Percentiles rank a stretch among this genome's conserved stretches.
Evolutionary conservation across 2,329 filamentous ascomycete genomes (phyloP).

Genomic region (Penicillium paneum): DNA sequence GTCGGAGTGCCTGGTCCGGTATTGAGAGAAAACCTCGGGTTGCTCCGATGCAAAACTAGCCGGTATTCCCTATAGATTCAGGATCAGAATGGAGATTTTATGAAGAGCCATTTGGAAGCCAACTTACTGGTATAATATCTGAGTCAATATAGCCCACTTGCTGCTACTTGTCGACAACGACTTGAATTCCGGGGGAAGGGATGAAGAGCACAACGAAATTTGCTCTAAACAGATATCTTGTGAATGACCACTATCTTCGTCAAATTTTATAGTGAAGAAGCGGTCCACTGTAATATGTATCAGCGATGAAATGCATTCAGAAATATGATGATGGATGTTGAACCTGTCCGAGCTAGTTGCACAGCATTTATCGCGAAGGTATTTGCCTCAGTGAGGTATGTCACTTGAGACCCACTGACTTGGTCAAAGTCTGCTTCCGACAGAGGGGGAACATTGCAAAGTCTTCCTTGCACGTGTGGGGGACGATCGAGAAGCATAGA

Average conservation of each 20-base stretch:
- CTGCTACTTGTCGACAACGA: slow-evolving; percentile 7
- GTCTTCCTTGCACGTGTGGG: slow-evolving; percentile 21
- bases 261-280: slow-evolving; percentile 9
- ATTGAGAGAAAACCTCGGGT: slow-evolving; percentile 11
- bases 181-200: slow-evolving; percentile 6
- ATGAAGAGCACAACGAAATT: slow-evolving; percentile 10
- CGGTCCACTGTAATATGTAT: slow-evolving; percentile 5
- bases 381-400: neutral
- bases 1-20: slow-evolving; percentile 11
- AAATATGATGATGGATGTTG: neutral
- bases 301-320: neutral
- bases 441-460: slow-evolving; percentile 20
- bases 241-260: slow-evolving; percentile 4
- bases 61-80: slow-evolving; percentile 9
- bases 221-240: slow-evolving; percentile 15
- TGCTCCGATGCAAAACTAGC: slow-evolving; percentile 9
- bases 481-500: slow-evolving; percentile 25
- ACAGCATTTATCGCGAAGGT: slow-evolving; percentile 10
- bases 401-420: neutral
- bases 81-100: neutral
- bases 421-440: slow-evolving; percentile 17
- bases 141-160: slow-evolving; percentile 13
- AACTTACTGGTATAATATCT: slow-evolving; percentile 12
- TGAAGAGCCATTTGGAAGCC: no score
- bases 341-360: slow-evolving; percentile 17